A percentile compares a stretch with the other conserved stretches of the same genome.
These are phyloP conservation scores for Nitzschia palea DNA, from an alignment of 108 stramenopile species.

Conservation along the genomic window DNA sequence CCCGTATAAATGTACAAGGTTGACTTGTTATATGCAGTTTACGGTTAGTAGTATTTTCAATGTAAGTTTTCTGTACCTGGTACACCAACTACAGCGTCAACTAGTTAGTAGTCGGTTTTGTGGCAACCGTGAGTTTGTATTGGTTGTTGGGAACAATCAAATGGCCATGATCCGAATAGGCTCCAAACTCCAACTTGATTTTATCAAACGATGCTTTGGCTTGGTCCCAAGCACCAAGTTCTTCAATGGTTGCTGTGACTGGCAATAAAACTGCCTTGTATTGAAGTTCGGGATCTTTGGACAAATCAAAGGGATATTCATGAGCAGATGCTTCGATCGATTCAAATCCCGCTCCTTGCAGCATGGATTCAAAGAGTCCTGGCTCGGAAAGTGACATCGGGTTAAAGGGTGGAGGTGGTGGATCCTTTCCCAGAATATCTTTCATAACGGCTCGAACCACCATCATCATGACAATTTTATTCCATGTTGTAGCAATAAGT, in stretches of 20 bases:
- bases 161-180: background rate
- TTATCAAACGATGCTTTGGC: background rate
- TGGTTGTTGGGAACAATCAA: background rate
- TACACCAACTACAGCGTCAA: no score
- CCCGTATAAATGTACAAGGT: no score
- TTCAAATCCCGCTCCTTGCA: background rate
- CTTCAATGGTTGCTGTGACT: background rate
- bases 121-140: background rate
- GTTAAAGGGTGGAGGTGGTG: background rate
- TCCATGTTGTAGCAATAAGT: slow-evolving; percentile 10
- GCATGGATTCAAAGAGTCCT: background rate
- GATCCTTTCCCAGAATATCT: background rate
- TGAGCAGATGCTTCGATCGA: background rate
- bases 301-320: background rate
- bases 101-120: no score
- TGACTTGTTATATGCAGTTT: no score
- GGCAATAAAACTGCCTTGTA: background rate
- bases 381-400: background rate
- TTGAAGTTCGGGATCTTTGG: background rate
- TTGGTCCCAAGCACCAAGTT: background rate
- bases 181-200: background rate
- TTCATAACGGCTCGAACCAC: background rate
- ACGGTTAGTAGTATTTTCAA: no score
- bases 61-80: no score
- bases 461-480: background rate